phyloP scores from a whole-genome alignment of 805 yeast species.

The Scheffersomyces stipitis region DNA sequence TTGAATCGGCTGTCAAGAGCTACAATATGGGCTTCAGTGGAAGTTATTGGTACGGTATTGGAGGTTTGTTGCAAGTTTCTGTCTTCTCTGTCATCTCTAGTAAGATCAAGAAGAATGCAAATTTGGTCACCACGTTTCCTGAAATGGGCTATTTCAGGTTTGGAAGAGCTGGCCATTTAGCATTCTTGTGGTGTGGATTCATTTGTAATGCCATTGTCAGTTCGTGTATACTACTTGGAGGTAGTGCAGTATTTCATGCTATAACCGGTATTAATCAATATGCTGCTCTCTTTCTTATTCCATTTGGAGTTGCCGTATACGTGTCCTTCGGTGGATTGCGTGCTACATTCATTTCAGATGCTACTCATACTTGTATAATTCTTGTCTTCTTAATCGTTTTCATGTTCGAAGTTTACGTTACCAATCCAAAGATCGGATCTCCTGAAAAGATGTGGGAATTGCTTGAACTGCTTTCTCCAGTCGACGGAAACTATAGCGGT shows the following conservation, averaged over 20 bases:
- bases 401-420: conserved; percentile 17
- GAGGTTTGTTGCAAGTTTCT: conserved; percentile 26
- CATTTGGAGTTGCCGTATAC: conserved; percentile 23
- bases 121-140: conserved; percentile 31
- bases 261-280: conserved; percentile 12
- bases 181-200: conserved; percentile 23
- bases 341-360: conserved; percentile 27
- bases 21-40: conserved; percentile 23
- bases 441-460: conserved; percentile 25
- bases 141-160: conserved; percentile 25
- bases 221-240: conserved; percentile 20
- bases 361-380: conserved; percentile 24
- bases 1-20: conserved; percentile 20
- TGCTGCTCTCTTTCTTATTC: conserved; percentile 21
- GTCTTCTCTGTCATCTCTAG: conserved; percentile 36
- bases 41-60: conserved; percentile 22
- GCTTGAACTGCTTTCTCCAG: conserved; percentile 13
- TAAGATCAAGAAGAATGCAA: conserved; percentile 30
- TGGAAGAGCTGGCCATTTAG: conserved; percentile 27
- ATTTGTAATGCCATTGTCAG: conserved; percentile 21
- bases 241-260: conserved; percentile 15
- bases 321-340: conserved; percentile 25
- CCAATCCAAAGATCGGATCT: conserved; percentile 20
- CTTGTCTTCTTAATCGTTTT: conserved; percentile 18
- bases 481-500: conserved; percentile 15